Conservation (phyloP, 2,329 filamentous ascomycete genomes). For the Orbilia oligospora region DNA sequence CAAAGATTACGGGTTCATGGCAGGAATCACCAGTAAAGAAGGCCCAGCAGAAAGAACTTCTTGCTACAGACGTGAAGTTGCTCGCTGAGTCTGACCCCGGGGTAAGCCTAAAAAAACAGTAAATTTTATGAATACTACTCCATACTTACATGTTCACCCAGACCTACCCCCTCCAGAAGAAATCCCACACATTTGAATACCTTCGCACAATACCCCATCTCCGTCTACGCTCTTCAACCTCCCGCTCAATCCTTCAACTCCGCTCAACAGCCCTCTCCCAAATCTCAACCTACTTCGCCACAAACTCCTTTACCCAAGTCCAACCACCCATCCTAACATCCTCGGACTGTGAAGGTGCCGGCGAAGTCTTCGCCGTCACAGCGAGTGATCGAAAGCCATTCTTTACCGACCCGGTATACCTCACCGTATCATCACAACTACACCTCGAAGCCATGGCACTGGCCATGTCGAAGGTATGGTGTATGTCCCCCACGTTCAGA, state of each 20-base stretch:
- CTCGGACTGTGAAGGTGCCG: constrained; percentile 96
- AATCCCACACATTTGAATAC: constrained; percentile 91
- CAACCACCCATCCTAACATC: constrained; percentile 96
- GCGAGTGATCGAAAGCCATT: constrained; percentile 72
- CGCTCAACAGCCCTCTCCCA: constrained; percentile 83
- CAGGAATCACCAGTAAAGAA: constrained; percentile 76
- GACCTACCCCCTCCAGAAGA: constrained; percentile 95
- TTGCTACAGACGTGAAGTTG: constrained; percentile 78
- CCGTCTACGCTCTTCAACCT: constrained; percentile 83
- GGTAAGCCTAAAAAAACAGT: constrained; percentile 70
- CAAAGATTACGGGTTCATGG: constrained; percentile 84
- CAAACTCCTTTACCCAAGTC: constrained; percentile 81
- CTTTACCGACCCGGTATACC: constrained; percentile 89
- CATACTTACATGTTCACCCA: constrained; percentile 66
- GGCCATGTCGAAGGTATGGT: constrained; percentile 91
- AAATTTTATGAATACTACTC: not conserved
- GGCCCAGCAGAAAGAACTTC: constrained; percentile 83
- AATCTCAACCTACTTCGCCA: constrained; percentile 81
- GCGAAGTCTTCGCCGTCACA: constrained; percentile 81
- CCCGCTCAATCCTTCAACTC: constrained; percentile 83
- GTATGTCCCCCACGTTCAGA: constrained; percentile 91
- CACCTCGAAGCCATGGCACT: constrained; percentile 94
- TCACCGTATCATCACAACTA: constrained; percentile 94
- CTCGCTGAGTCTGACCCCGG: constrained; percentile 84
- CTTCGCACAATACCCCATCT: constrained; percentile 90